These are phyloP conservation scores for Syzygium oleosum DNA, from an alignment of 345 rosid genomes.

Conservation along the genomic window DNA sequence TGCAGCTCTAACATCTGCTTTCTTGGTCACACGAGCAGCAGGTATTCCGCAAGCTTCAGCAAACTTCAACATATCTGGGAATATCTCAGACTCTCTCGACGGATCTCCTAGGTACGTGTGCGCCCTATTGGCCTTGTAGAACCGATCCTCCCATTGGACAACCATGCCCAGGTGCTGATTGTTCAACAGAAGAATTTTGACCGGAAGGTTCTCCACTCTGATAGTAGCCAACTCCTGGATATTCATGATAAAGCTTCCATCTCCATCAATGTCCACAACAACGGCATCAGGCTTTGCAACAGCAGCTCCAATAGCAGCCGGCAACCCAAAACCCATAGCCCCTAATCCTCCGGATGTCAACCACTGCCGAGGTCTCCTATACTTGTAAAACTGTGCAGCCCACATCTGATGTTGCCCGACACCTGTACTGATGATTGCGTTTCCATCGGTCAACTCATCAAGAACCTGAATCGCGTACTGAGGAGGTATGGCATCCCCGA, in stretches of 20 bases:
- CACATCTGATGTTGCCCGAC: slow-evolving; percentile 99
- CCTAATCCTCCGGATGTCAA: slow-evolving; percentile 88
- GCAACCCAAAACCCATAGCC: slow-evolving; percentile 98
- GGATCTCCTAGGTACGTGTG: slow-evolving; percentile 88
- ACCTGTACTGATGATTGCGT: slow-evolving; percentile 87
- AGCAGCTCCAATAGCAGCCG: slow-evolving; percentile 97
- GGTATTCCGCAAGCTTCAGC: slow-evolving; percentile 89
- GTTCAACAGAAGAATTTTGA: slow-evolving; percentile 71
- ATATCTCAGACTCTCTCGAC: slow-evolving; percentile 56
- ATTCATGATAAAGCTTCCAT: slow-evolving; percentile 96
- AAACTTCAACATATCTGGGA: slow-evolving; percentile 75
- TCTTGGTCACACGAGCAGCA: slow-evolving; percentile 66
- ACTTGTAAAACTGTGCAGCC: slow-evolving; percentile 99
- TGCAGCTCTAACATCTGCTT: slow-evolving; percentile 56
- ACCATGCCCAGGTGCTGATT: slow-evolving; percentile 99
- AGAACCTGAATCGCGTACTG: slow-evolving; percentile 86
- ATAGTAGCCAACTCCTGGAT: slow-evolving; percentile 90
- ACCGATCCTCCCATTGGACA: slow-evolving; percentile 90
- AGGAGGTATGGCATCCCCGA: slow-evolving; percentile 87
- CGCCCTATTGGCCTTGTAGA: slow-evolving; percentile 90
- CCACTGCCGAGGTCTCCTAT: slow-evolving; percentile 85
- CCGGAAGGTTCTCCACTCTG: slow-evolving; percentile 75
- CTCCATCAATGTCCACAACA: slow-evolving; percentile 96
- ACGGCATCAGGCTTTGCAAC: slow-evolving; percentile 78
- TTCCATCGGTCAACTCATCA: slow-evolving; percentile 75